Percentiles rank a stretch among this genome's conserved stretches.
Conservation (phyloP, 345 rosid genomes). For the Populus tremula region DNA sequence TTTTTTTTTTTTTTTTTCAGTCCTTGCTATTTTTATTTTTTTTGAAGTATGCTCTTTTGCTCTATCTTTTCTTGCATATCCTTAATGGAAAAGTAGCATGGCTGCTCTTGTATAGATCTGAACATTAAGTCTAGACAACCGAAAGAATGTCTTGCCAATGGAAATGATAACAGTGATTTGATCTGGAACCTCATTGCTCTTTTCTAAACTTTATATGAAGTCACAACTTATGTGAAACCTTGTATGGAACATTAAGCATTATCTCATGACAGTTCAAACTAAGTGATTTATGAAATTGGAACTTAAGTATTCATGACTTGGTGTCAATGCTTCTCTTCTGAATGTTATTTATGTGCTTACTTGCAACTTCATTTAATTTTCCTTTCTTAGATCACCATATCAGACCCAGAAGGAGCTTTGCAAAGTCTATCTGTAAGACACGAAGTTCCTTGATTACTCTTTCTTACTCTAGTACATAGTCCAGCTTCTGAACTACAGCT, state of each 20-base stretch:
- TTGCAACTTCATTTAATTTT: conserved; percentile 14
- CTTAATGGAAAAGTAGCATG: not conserved
- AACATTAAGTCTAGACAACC: not conserved
- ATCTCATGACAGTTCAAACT: not conserved
- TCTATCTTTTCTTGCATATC: not conserved
- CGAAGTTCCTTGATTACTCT: not conserved
- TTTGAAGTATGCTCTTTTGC: not conserved
- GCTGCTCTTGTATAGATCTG: not conserved
- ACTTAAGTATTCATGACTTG: not conserved
- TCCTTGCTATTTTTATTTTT: not conserved
- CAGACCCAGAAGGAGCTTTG: conserved; percentile 59
- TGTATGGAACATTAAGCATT: not conserved
- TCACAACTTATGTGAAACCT: not conserved
- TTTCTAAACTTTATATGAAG: not conserved
- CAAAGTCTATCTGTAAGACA: conserved; percentile 65
- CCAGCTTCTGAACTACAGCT: conserved; percentile 26
- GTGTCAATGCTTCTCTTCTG: not conserved
- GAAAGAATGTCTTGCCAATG: not conserved
- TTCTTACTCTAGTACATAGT: conserved; percentile 9
- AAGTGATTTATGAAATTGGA: not conserved
- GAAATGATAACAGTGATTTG: not conserved
- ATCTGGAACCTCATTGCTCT: not conserved
- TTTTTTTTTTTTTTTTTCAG: conserved; percentile 1
- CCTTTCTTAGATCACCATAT: conserved; percentile 45
- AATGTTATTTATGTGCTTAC: not conserved